Evolutionary conservation across 148 eudicot genomes (phyloP).

Genomic region (Oxyria digyna): DNA sequence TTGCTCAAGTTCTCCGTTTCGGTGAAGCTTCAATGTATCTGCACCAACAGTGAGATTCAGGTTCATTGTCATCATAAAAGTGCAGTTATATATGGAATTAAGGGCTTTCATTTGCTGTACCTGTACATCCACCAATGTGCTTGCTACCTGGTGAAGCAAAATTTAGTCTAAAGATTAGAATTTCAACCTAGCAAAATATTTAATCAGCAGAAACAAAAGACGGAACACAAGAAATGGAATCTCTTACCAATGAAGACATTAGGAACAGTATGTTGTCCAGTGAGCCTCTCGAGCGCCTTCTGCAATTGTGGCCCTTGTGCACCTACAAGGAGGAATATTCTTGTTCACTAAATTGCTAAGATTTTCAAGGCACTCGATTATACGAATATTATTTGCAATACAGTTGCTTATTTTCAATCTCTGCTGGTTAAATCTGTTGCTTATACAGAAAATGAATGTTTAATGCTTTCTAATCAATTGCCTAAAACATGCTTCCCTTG

Average conservation of each 20-base stretch:
- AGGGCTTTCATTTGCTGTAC: slow-evolving; percentile 16
- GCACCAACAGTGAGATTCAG: not conserved
- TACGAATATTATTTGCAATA: not conserved
- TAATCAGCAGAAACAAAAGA: slow-evolving; percentile 6
- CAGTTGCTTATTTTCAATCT: not conserved
- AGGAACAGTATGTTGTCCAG: slow-evolving; percentile 87
- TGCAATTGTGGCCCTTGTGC: slow-evolving; percentile 84
- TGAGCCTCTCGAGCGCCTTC: slow-evolving; percentile 67
- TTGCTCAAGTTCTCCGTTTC: slow-evolving; percentile 70
- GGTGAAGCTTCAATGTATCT: slow-evolving; percentile 14
- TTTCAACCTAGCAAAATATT: not conserved
- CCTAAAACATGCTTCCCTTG: not conserved
- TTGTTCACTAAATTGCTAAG: not conserved
- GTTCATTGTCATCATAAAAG: too few relatives aligned
- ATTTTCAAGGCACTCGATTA: not conserved
- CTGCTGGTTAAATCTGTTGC: too few relatives aligned
- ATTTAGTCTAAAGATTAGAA: not conserved
- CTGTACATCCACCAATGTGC: slow-evolving; percentile 95
- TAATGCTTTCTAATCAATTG: not conserved
- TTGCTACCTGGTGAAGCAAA: slow-evolving; percentile 47
- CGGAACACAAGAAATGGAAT: not conserved
- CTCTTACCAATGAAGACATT: slow-evolving; percentile 82
- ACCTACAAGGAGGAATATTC: slow-evolving; percentile 28
- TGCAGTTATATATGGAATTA: not conserved
- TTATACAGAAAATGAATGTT: not conserved